A percentile compares a stretch with the other conserved stretches of the same genome.
Evolutionary conservation across 306 rosid genomes (phyloP).

Genomic region (Casuarina glauca): DNA sequence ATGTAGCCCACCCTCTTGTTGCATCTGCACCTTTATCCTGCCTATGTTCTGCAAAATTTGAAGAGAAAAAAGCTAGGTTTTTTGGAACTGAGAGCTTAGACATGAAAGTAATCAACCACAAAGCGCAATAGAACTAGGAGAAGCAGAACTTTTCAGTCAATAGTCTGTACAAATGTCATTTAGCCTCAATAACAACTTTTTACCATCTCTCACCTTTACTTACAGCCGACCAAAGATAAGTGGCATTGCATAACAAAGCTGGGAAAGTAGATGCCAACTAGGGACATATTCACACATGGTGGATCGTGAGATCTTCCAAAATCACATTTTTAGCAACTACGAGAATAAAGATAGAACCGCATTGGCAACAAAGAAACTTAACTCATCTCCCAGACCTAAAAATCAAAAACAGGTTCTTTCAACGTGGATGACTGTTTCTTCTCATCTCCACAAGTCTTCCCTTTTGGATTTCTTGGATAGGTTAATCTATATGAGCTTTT

Average conservation of each 20-base stretch:
- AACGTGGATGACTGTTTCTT: neutral
- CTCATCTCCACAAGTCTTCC: neutral
- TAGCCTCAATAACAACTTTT: neutral
- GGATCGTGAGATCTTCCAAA: neutral
- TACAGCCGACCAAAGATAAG: slow-evolving; percentile 7
- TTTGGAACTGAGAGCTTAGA: slow-evolving; percentile 12
- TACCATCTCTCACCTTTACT: neutral
- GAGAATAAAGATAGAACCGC: neutral
- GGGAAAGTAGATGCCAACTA: slow-evolving; percentile 10
- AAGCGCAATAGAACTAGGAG: neutral
- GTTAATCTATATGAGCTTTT: neutral
- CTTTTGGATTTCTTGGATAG: neutral
- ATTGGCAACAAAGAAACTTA: neutral
- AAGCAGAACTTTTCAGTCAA: neutral
- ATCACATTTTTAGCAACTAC: neutral
- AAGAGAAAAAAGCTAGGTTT: slow-evolving; percentile 30
- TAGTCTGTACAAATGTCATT: neutral
- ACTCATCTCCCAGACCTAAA: neutral
- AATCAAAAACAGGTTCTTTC: neutral
- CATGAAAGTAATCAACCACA: slow-evolving; percentile 4
- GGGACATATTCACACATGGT: slow-evolving; percentile 9
- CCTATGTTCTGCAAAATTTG: slow-evolving; percentile 57
- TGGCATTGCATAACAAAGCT: neutral
- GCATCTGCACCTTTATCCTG: slow-evolving; percentile 57
- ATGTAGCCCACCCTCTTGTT: slow-evolving; percentile 79